phyloP scores from a whole-genome alignment of 2,329 filamentous ascomycete species.

The Calonectria leucothoes region DNA sequence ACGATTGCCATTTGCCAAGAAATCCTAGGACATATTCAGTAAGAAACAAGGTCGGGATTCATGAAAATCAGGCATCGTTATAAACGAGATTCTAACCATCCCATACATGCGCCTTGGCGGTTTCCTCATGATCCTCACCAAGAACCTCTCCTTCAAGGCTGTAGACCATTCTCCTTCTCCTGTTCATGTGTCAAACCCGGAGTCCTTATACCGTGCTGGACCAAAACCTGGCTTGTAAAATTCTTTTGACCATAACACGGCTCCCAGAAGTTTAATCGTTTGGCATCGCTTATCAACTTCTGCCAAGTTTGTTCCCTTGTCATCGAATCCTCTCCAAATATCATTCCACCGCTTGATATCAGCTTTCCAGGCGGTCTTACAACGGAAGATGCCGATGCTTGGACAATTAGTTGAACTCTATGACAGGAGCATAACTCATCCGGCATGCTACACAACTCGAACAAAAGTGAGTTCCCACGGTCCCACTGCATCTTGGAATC shows the following conservation, averaged over 20 bases:
- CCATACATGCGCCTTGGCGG: neutral
- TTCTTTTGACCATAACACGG: neutral
- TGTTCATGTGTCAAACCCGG: neutral
- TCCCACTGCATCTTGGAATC: neutral
- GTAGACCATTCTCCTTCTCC: neutral
- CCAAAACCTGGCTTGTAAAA: neutral
- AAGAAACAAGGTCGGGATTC: neutral
- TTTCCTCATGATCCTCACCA: neutral
- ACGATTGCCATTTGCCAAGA: neutral
- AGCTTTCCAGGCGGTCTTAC: neutral
- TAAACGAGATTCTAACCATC: neutral
- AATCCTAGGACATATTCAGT: neutral
- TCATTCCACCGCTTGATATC: neutral
- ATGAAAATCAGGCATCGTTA: neutral
- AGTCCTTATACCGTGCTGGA: neutral
- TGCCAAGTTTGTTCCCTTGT: neutral
- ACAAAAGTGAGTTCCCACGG: neutral
- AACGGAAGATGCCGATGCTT: neutral
- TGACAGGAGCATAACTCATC: neutral
- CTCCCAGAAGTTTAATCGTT: neutral
- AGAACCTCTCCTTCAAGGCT: neutral
- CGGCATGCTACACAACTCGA: neutral
- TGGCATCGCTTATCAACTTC: neutral
- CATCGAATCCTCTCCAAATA: neutral
- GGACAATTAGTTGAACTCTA: neutral